Base-by-base conservation (phyloP, 495 filamentous ascomycete genomes). In the Friedmanniomyces endolithicus region DNA sequence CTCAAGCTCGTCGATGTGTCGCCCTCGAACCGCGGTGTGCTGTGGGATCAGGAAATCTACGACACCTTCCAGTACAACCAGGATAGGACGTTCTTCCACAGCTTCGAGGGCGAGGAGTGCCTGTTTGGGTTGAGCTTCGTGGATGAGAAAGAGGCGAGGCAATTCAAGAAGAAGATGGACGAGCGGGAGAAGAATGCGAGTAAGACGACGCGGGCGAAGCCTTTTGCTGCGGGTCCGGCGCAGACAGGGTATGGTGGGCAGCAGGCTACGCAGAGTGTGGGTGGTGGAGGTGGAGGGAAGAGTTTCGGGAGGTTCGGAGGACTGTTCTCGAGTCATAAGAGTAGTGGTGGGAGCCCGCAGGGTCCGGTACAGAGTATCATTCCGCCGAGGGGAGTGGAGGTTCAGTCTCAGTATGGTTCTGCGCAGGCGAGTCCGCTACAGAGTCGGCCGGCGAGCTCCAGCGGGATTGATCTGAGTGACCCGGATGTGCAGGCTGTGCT, bases 1-100 rank as follows among this genome's bases (percentile, higher is more conserved):
- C 71, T 98, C 56, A 98, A 98, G 72, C 72, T 98, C 68, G 92
- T 98, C 47, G 92, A 98, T 71, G 79, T 98, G 52, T 94, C 87
- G 67, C 78, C 85, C 33, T 74, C 85, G 44, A 82, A 80, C 68
- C 80, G 84, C 62, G 92, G 94, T 47, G 94, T 98, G 24, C 84
- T 98, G 61, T 98, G 92, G 92, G 92, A 98, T 65, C 89, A 96
- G 71, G 92, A 98, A 68, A 84, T 97, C 61, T 97, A 90, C 67
- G 89, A 98, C 50, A 84, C 81, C 44, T 97, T 95, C 73, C 76
- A 76, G 35, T 98, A 97, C 71, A 92, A 95, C 66, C 88, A 92
- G 63, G 94, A 98, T 67, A 84, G 92, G 47, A 88, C 85, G 31
- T 98, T 96, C 68, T 97, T 98, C 71, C 90, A 97, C 67, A 87